Evolutionary conservation across 2,329 filamentous ascomycete genomes (phyloP), one percentile per base, ranked within the genome.

Genomic region (Fusarium torreyae): DNA sequence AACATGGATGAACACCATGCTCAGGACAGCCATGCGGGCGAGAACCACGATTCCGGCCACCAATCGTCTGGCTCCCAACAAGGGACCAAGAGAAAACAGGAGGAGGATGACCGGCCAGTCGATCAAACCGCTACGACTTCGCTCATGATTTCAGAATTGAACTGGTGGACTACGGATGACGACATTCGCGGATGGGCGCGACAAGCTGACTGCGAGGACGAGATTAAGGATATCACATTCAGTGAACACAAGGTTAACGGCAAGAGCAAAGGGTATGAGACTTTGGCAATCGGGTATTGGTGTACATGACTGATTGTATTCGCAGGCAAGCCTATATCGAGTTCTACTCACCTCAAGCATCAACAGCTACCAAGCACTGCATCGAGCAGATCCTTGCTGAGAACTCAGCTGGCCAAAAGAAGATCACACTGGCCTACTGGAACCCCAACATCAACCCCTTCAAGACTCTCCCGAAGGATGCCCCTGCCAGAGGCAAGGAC

Each of bases 201-300:
- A 70, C 87, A 92, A 69, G 93, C 92, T n/a, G 88, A 87, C 3
- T 93, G 89, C 72, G 96, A 98, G 78, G 87, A 91, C 45, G 93
- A 97, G 75, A 83, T 98, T 18, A 94, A 93, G 75, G 96, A 98
- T 65, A 89, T 99, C 52, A 97, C 94, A 0, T 99, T 98, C 79
- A 98, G 94, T 75, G 96, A 99, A 79, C 96, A 98, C 81, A 99
- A 99, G 79, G 94, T 98, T 48, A 99, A 99, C 73, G 96, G 96
- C 73, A 99, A 99, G 83, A 97, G 94, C 81, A 98, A 98, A 84
- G 95, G 96, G 94, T 97, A 86, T 6, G 51, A 4, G 22, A 42
- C 15, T 42, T 17, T n/a, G 38, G 20, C 11, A 17, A 14, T 34
- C 42, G 7, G 22, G 11, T 13, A 15, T 18, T 6, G 46, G n/a